phyloP scores from a whole-genome alignment of 768 basidiomycete species.

The Collybia nuda region DNA sequence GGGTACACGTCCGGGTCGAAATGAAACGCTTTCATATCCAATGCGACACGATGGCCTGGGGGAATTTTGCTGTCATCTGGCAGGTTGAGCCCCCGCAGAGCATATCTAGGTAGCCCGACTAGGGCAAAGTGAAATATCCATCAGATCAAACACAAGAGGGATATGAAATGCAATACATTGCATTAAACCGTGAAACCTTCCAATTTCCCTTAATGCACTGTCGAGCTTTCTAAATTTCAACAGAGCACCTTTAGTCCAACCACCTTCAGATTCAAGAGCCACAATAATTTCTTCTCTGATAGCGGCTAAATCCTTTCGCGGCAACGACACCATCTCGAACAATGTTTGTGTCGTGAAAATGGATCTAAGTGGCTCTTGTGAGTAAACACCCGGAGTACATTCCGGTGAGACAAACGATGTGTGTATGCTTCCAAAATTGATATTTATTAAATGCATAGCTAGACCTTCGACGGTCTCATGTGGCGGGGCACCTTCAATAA shows the following conservation, averaged over 20 bases:
- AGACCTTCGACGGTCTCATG: slow-evolving; percentile 28
- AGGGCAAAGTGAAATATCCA: not conserved
- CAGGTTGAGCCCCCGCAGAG: slow-evolving; percentile 26
- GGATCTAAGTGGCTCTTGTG: slow-evolving; percentile 19
- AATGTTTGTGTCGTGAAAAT: slow-evolving; percentile 35
- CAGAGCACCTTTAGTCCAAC: slow-evolving; percentile 33
- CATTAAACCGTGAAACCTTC: slow-evolving; percentile 32
- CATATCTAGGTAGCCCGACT: slow-evolving; percentile 31
- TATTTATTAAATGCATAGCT: slow-evolving; percentile 33
- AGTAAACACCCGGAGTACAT: not conserved
- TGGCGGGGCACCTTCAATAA: slow-evolving; percentile 27
- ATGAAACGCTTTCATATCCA: slow-evolving; percentile 34
- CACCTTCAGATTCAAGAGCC: slow-evolving; percentile 32
- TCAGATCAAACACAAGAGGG: not conserved
- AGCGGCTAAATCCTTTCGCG: slow-evolving; percentile 24
- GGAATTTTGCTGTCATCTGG: slow-evolving; percentile 30
- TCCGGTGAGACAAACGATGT: slow-evolving; percentile 26
- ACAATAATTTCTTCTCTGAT: slow-evolving; percentile 30
- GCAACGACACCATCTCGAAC: slow-evolving; percentile 31
- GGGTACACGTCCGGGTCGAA: slow-evolving; percentile 33
- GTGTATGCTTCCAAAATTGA: slow-evolving; percentile 40
- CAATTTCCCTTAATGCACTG: slow-evolving; percentile 34
- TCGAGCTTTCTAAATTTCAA: slow-evolving; percentile 33
- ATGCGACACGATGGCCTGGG: slow-evolving; percentile 28
- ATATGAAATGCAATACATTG: slow-evolving; percentile 19